phyloP scores from a whole-genome alignment of 1,284 basidiomycete genomes.

The Microbotryum violaceum region DNA sequence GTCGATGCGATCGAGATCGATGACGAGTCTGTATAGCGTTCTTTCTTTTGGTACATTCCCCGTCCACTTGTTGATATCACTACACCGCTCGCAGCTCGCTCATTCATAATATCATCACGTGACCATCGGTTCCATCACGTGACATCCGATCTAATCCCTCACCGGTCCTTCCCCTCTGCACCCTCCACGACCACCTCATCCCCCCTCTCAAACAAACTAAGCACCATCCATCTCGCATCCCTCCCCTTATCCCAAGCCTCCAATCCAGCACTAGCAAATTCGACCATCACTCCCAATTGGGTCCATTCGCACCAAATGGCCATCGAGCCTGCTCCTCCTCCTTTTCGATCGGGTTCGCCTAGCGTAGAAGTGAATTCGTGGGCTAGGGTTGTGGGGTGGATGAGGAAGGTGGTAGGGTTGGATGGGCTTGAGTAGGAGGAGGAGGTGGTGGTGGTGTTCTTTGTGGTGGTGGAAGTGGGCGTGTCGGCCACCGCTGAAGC shows the following conservation, averaged over 20 bases:
- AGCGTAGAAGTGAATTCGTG: constrained; percentile 63
- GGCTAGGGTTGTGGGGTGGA: constrained; percentile 55
- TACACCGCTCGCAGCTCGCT: too few relatives aligned
- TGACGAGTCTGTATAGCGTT: too few relatives aligned
- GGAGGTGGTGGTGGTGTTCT: constrained; percentile 41
- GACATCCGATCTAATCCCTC: background rate
- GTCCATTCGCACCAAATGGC: constrained; percentile 87
- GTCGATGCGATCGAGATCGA: too few relatives aligned
- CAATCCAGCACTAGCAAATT: constrained; percentile 71
- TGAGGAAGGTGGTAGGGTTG: constrained; percentile 44
- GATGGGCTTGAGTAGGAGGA: constrained; percentile 39
- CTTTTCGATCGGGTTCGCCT: constrained; percentile 78
- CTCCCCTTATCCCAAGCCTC: constrained; percentile 78
- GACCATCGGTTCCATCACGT: too few relatives aligned
- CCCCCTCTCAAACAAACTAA: constrained; percentile 53
- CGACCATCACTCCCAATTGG: constrained; percentile 67
- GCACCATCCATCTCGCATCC: constrained; percentile 64
- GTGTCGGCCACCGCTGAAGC: constrained; percentile 40
- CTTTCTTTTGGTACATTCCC: too few relatives aligned
- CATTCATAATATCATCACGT: too few relatives aligned
- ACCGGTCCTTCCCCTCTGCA: constrained; percentile 10
- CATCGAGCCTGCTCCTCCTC: constrained; percentile 69
- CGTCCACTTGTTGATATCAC: too few relatives aligned
- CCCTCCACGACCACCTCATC: background rate
- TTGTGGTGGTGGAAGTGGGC: constrained; percentile 17